Base-by-base conservation (phyloP, 2,329 filamentous ascomycete genomes). In the Beauveria scarabaeidicola region DNA sequence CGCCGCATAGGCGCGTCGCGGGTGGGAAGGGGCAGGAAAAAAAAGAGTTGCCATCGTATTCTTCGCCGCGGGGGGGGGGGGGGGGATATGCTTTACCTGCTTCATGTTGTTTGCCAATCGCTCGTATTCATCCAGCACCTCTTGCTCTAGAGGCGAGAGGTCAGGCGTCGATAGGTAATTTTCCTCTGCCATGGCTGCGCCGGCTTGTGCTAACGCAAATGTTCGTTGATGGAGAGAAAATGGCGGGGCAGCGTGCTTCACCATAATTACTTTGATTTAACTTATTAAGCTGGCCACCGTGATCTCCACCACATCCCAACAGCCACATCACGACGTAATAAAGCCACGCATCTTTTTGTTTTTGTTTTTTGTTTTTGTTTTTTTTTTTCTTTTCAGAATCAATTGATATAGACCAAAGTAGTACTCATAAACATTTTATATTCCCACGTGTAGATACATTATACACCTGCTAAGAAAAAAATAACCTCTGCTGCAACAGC, bases 71-170 rank as follows among this genome's bases (percentile, higher is more conserved):
- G n/a, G n/a, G n/a, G n/a, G 32, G 3, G 8, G 8, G 11, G 1
- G 10, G 32, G 32, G 25, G 13, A 4, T 11, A n/a, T 36, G 32
- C 32, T 36, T 36, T 74, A 93, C 94, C 76, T 88, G 88, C 69
- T 95, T 96, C 81, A 99, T 87, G 70, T 97, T 99, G 66, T 88
- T 87, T 0, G 93, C 84, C 36, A 99, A 76, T 15, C 88, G 82
- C 66, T 93, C 86, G 70, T 99, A 99, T 74, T 99, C 94, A 63
- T 97, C 91, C 1, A 99, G 79, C 1, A 99, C 88, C 70, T 97
- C 91, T 73, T 96, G 92, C 76, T 99, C 92, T 8, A 96, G 82
- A 5, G 91, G 88, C 1, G 87, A 82, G 63, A 96, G 78, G 67
- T 87, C 84, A 23, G 80, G 79, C 36, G 76, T 74, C 3, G 75